Conservation (phyloP, 352 stramenopile species). For the Phytophthora podocarpi region DNA sequence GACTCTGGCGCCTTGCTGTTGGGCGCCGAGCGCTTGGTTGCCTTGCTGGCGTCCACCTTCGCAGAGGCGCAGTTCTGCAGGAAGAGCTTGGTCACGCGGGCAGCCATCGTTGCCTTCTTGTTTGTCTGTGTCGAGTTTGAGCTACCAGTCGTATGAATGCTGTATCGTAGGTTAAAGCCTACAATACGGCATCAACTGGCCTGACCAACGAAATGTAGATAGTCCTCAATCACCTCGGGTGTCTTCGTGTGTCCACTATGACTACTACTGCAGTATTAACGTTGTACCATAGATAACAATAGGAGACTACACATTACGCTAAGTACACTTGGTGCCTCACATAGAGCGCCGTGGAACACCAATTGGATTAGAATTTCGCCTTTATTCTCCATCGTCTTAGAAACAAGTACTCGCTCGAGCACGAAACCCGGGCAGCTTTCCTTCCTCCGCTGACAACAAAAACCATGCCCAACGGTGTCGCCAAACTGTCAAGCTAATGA, state of each 20-base stretch:
- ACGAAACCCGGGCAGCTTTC: constrained; percentile 10
- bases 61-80: constrained; percentile 54
- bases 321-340: constrained; percentile 14
- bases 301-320: neutral
- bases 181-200: neutral
- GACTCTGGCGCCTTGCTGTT: constrained; percentile 1
- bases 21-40: constrained; percentile 4
- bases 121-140: constrained; percentile 4
- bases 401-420: constrained; percentile 44
- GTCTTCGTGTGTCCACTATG: no score
- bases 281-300: no score
- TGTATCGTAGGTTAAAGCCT: neutral
- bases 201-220: no score
- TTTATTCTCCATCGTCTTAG: constrained; percentile 86
- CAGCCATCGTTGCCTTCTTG: constrained; percentile 43
- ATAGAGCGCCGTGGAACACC: constrained; percentile 17
- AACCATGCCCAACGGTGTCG: constrained; percentile 43
- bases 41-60: constrained; percentile 22
- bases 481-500: constrained; percentile 28
- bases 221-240: no score
- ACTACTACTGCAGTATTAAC: no score
- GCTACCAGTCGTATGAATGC: constrained; percentile 22
- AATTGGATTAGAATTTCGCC: constrained; percentile 80
- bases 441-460: constrained; percentile 43
- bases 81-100: constrained; percentile 77